Evolutionary conservation across 768 basidiomycete species (phyloP).

Genomic region (Daedaleopsis nitida): DNA sequence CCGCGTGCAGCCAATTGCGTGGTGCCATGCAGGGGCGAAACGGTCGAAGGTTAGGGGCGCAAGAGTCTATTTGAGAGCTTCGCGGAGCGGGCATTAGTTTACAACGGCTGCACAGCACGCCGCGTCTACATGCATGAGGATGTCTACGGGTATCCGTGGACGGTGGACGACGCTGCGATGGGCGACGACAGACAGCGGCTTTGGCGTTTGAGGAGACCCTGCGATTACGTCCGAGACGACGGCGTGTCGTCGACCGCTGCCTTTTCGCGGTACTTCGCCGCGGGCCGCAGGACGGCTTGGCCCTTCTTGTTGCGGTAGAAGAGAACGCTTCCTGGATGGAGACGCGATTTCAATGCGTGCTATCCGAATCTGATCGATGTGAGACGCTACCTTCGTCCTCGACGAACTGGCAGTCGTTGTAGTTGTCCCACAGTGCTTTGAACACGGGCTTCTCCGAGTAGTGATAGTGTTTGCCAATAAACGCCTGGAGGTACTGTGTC

Average conservation of each 20-base stretch:
- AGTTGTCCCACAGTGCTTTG: constrained; percentile 36
- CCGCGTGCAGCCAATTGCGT: not conserved
- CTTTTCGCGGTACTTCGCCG: constrained; percentile 14
- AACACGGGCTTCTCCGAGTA: constrained; percentile 34
- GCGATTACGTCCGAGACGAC: not conserved
- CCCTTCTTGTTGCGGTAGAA: constrained; percentile 31
- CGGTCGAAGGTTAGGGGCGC: not conserved
- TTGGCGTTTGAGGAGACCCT: not conserved
- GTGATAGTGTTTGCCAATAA: constrained; percentile 36
- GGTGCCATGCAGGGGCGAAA: not conserved
- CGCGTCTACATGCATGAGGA: not conserved
- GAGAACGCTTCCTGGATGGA: constrained; percentile 25
- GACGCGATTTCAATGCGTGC: not conserved
- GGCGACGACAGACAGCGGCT: not conserved
- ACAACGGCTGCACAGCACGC: not conserved
- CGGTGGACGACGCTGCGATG: too few relatives aligned
- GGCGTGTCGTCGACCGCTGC: not conserved
- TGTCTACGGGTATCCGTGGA: too few relatives aligned
- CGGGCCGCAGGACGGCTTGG: constrained; percentile 22
- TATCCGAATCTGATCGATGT: not conserved
- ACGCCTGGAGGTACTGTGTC: constrained; percentile 31
- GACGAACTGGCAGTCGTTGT: constrained; percentile 38
- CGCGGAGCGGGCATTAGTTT: not conserved
- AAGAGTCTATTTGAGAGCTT: not conserved
- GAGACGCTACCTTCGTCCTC: constrained; percentile 33